These are phyloP conservation scores for Trichoderma harzianum DNA, from an alignment of 2,329 filamentous ascomycete species.

Conservation along the genomic window DNA sequence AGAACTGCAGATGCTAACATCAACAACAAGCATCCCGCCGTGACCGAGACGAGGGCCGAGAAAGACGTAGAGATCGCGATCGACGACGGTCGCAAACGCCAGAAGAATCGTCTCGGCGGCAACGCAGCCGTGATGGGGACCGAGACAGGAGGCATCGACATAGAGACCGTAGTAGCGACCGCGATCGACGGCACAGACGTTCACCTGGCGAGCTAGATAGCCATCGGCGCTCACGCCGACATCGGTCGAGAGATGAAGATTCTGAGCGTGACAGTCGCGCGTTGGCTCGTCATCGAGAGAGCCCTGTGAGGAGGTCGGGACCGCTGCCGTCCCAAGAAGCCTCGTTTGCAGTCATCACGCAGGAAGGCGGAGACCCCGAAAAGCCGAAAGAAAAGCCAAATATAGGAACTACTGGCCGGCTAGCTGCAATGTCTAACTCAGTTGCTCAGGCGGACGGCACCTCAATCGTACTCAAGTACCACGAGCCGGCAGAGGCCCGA, in stretches of 20 bases:
- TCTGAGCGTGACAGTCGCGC: conserved; percentile 23
- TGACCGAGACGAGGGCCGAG: conserved; percentile 24
- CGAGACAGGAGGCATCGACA: conserved; percentile 19
- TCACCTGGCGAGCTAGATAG: conserved; percentile 33
- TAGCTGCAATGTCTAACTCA: conserved; percentile 84
- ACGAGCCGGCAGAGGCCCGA: conserved; percentile 89
- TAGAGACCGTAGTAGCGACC: conserved; percentile 26
- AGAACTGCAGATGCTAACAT: conserved; percentile 24
- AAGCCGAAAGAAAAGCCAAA: conserved; percentile 84
- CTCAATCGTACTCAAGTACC: conserved; percentile 84
- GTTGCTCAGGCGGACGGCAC: conserved; percentile 69
- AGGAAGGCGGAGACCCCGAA: conserved; percentile 40
- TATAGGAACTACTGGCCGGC: conserved; percentile 71
- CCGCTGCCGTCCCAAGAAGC: conserved; percentile 59
- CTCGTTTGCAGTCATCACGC: conserved; percentile 56
- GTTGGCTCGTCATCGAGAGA: conserved; percentile 22
- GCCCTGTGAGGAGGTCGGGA: conserved; percentile 35
- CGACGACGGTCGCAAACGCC: conserved; percentile 34
- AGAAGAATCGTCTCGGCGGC: conserved; percentile 24
- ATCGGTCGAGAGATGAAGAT: conserved; percentile 20
- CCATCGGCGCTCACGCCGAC: conserved; percentile 23
- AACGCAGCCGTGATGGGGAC: conserved; percentile 16
- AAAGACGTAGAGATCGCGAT: conserved; percentile 31
- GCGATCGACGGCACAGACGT: conserved; percentile 29
- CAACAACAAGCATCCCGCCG: conserved; percentile 22